Evolutionary conservation across 495 filamentous ascomycete genomes (phyloP), one percentile per base, ranked within the genome.

Genomic region (Hypomontagnella submonticulosa): DNA sequence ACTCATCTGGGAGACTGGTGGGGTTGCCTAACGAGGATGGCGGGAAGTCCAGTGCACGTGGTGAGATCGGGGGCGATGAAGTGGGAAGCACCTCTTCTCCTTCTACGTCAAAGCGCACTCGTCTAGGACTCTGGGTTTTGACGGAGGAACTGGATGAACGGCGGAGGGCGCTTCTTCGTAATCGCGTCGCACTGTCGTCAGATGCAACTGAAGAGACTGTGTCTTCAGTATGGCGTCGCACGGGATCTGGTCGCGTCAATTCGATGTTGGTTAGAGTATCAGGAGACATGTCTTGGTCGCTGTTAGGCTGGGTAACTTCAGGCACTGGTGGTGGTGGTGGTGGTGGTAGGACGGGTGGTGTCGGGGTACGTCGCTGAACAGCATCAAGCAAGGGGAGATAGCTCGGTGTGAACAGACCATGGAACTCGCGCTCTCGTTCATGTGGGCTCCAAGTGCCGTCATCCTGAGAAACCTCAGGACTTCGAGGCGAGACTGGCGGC

Each of bases 321-420:
- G 73, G 34, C 52, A 47, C 23, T 66, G n/a, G n/a, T n/a, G n/a
- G n/a, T n/a, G n/a, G n/a, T n/a, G n/a, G n/a, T 61, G 57, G 54
- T n/a, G 42, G 30, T 42, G 70, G 30, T 38, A 57, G 50, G 50
- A 57, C 30, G 50, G 58, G 68, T 4, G 74, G 64, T 38, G 73
- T 71, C 46, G 64, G 62, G 20, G 37, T 62, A 43, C 43, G 57
- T 54, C 75, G 78, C 40, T 77, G 71, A 30, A 68, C 71, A 50
- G 76, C 75, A 59, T 85, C 84, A 37, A 88, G 83, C 37, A 87
- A 74, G 44, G 85, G 84, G 33, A 88, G 77, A 66, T 84, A 88
- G 50, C 73, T 80, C 16, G 85, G 86, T 11, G 84, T 88, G 67
- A 88, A 87, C 15, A 87, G 62, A 34, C 85, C 85, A 34, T 84